These are phyloP conservation scores for Firmiana major DNA, from an alignment of 345 rosid genomes.

Conservation along the genomic window DNA sequence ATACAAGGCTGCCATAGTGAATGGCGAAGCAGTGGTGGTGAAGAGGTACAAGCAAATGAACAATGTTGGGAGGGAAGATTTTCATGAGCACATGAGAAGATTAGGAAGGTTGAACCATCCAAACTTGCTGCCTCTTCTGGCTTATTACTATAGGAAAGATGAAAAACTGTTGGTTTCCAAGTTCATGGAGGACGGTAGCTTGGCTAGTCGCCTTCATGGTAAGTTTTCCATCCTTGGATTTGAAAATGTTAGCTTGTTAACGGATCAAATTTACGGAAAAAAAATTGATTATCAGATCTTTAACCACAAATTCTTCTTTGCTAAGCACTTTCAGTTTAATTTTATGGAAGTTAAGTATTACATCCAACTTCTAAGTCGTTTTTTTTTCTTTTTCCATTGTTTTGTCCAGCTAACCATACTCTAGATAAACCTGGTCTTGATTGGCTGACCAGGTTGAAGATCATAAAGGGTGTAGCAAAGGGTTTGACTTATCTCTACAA, in stretches of 20 bases:
- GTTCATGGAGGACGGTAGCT: constrained; percentile 50
- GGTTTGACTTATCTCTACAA: constrained; percentile 60
- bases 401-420: constrained; percentile 49
- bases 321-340: neutral
- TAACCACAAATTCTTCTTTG: neutral
- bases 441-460: constrained; percentile 58
- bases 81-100: constrained; percentile 62
- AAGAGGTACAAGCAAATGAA: constrained; percentile 82
- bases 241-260: neutral
- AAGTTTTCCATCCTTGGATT: neutral
- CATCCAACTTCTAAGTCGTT: neutral
- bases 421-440: constrained; percentile 44
- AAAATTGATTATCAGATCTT: neutral
- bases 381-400: neutral
- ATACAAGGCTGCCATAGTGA: constrained; percentile 47
- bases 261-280: neutral
- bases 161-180: constrained; percentile 65
- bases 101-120: constrained; percentile 60
- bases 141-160: constrained; percentile 67
- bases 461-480: constrained; percentile 59
- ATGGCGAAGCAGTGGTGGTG: constrained; percentile 48
- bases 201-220: constrained; percentile 78
- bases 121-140: constrained; percentile 47
- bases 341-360: neutral
- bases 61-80: constrained; percentile 61